phyloP scores from a whole-genome alignment of 140 eudicot genomes.

The Flaveria floridana region DNA sequence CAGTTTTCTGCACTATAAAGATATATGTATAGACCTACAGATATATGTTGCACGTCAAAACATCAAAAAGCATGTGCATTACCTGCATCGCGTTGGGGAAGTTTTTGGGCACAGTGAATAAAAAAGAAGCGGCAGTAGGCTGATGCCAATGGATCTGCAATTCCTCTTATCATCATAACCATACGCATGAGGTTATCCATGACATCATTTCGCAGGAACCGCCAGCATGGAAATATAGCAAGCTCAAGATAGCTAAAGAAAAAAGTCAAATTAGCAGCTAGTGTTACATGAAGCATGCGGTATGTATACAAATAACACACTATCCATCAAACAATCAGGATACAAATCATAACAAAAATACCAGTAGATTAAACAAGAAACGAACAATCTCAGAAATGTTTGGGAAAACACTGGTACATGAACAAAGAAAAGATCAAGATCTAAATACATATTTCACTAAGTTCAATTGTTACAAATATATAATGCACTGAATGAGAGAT shows the following conservation, averaged over 20 bases:
- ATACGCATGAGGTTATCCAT: slow-evolving; percentile 56
- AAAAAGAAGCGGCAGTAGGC: slow-evolving; percentile 72
- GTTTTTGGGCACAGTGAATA: slow-evolving; percentile 61
- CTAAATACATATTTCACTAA: not conserved
- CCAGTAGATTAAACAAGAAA: not conserved
- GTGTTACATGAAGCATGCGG: slow-evolving; percentile 5
- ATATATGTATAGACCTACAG: not conserved
- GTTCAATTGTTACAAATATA: not conserved
- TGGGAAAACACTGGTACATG: not conserved
- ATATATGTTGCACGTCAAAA: slow-evolving; percentile 24
- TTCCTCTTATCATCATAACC: slow-evolving; percentile 77
- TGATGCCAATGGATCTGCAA: slow-evolving; percentile 79
- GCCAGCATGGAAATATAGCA: slow-evolving; percentile 79
- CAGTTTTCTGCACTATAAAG: not conserved
- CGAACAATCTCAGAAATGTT: not conserved
- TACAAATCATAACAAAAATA: not conserved
- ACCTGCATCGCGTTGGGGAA: slow-evolving; percentile 53
- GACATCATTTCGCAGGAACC: slow-evolving; percentile 55
- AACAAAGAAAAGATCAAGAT: not conserved
- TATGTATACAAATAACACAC: slow-evolving; percentile 4
- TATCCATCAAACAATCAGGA: not conserved
- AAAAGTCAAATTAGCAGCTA: slow-evolving; percentile 27
- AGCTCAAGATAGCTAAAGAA: slow-evolving; percentile 77
- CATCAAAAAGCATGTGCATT: slow-evolving; percentile 4
- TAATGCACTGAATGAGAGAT: slow-evolving; percentile 26